Base-by-base conservation (phyloP, 176 grass and related monocot species). In the Secale cereale region DNA sequence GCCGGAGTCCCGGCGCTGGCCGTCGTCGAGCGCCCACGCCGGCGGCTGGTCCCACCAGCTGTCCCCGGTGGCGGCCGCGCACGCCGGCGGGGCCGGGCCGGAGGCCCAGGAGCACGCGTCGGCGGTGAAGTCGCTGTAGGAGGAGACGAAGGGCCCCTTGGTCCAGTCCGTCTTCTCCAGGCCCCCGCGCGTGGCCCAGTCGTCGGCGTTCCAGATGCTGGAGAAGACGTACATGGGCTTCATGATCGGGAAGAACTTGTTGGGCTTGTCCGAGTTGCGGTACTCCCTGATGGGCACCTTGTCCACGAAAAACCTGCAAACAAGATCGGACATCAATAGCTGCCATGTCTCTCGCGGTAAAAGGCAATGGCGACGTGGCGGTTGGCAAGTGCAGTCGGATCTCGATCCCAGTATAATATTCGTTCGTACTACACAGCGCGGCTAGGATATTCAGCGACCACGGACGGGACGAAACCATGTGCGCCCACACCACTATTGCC, bases 211-310 rank as follows among this genome's bases (percentile, higher is more conserved):
- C 97, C 97, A 99, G 87, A 99, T 99, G 90, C 97, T 99, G 16
- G 97, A 99, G 89, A 99, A 92, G 50, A 99, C 81, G 90, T 99
- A 99, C 97, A 99, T 99, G 0, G 97, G 91, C 82, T 99, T 99
- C 62, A 76, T 2, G 12, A 57, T 77, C 4, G 97, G 97, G 88
- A 99, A 99, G 88, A 92, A 99, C 25, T 17, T 85, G 84, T 85
- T 91, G 12, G 93, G 81, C 78, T 88, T 94, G 23, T 31, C 79
- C 14, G 85, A 83, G 90, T 99, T 96, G 41, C 92, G 89, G 90
- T 89, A 96, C 84, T 94, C 91, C 19, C 97, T 74, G 41, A 99
- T 92, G 1, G 91, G 50, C 81, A 99, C 97, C 76, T 92, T 91
- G 85, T 99, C 97, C 84, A 91, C 97, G 79, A 94, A 96, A 65